A percentile compares a stretch with the other conserved stretches of the same genome.
Conservation (phyloP, 176 grass and related monocot species). For the maize (Zea mays) region DNA sequence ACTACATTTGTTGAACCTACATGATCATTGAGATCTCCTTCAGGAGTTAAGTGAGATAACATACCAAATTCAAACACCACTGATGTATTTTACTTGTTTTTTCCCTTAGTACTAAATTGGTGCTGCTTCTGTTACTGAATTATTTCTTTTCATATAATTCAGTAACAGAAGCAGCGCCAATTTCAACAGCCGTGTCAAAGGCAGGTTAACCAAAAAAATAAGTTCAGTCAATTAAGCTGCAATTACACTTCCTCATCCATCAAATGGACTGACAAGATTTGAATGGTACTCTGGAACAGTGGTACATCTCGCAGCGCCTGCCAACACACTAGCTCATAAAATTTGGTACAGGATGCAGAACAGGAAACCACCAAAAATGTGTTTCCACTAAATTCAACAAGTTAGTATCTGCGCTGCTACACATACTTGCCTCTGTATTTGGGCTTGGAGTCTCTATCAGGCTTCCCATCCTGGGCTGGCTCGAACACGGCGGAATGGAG, state of each 20-base stretch:
- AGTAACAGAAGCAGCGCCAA: not conserved
- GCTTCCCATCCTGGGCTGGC: constrained; percentile 34
- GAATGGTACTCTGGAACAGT: not conserved
- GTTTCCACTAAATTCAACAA: not conserved
- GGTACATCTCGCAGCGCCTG: not conserved
- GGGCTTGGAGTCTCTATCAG: constrained; percentile 74
- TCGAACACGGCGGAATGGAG: constrained; percentile 80
- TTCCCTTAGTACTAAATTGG: too few relatives aligned
- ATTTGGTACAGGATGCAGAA: constrained; percentile 8
- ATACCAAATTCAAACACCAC: too few relatives aligned
- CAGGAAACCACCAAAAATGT: not conserved
- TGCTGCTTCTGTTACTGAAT: too few relatives aligned
- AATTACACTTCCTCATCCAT: not conserved
- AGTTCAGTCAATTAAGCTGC: not conserved
- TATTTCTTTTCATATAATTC: not conserved
- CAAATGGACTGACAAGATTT: not conserved
- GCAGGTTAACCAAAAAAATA: not conserved
- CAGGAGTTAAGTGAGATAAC: too few relatives aligned
- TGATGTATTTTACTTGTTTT: too few relatives aligned
- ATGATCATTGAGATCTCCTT: too few relatives aligned
- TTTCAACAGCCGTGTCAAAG: not conserved
- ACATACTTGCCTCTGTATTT: constrained; percentile 97
- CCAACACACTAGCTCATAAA: not conserved
- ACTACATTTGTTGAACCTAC: too few relatives aligned
- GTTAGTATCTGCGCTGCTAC: constrained; percentile 36